phyloP scores from a whole-genome alignment of 2,329 filamentous ascomycete species.

The Fusarium buxicola region DNA sequence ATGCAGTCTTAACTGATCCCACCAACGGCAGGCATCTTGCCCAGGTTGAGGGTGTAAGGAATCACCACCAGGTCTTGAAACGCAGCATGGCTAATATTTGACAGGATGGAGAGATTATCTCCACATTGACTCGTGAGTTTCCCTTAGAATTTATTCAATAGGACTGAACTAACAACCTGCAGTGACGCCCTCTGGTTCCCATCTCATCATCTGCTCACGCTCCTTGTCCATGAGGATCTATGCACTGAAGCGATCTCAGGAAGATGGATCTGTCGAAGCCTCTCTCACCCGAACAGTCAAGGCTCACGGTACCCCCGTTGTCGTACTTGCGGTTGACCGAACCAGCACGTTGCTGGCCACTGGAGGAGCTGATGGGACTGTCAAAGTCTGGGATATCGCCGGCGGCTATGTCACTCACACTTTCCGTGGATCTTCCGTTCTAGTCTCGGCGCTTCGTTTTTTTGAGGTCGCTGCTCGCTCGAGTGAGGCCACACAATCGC shows the following conservation, averaged over 20 bases:
- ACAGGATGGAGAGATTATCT: slow-evolving; percentile 83
- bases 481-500: slow-evolving; percentile 37
- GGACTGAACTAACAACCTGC: slow-evolving; percentile 30
- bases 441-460: slow-evolving; percentile 91
- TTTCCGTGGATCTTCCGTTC: slow-evolving; percentile 90
- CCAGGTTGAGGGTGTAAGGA: slow-evolving; percentile 83
- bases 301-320: slow-evolving; percentile 89
- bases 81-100: slow-evolving; percentile 33
- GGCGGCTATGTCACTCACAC: slow-evolving; percentile 94
- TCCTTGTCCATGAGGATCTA: slow-evolving; percentile 98
- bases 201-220: slow-evolving; percentile 90
- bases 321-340: slow-evolving; percentile 84
- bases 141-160: neutral
- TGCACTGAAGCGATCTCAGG: slow-evolving; percentile 70
- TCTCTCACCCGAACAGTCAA: slow-evolving; percentile 84
- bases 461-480: slow-evolving; percentile 76
- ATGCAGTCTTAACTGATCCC: slow-evolving; percentile 88
- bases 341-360: slow-evolving; percentile 93
- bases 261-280: slow-evolving; percentile 69
- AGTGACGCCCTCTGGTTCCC: slow-evolving; percentile 90
- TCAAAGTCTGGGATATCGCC: slow-evolving; percentile 96
- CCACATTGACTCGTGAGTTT: slow-evolving; percentile 72
- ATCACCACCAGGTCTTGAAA: neutral
- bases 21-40: slow-evolving; percentile 84
- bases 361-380: slow-evolving; percentile 89